Evolutionary conservation across 331 rosid genomes (phyloP), one percentile per base, ranked within the genome.

Genomic region (Saraca asoca): DNA sequence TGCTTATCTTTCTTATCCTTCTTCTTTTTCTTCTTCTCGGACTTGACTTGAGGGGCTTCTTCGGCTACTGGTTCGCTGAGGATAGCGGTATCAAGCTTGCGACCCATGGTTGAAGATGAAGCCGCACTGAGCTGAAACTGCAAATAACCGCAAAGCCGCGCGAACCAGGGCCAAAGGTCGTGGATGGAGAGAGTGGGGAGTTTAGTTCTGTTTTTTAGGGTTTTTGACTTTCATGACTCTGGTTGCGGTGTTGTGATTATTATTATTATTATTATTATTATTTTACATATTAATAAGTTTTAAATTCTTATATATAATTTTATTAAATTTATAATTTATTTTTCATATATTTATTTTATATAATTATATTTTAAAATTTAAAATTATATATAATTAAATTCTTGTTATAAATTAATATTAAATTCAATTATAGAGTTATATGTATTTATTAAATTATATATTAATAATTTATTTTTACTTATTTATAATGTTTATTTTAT

Each of bases 1-100:
- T 64, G 76, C 5, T 60, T 56, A 8, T 58, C 71, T 68, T 73
- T 69, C 57, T 50, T 66, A 20, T 73, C 72, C 74, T 78, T 83
- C 37, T 75, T 85, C 66, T 77, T 79, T 15, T 75, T 85, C 81
- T 75, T 86, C 80, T 81, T 81, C 63, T 83, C 85, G 43, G 83
- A 50, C 12, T 78, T 71, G 55, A 54, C 31, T 11, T 46, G 33
- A 7, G 55, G 68, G 48, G 42, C n/a, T 64, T 68, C 72, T 18
- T 50, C 76, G 79, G 78, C 81, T 39, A 69, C 85, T 65, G 85
- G 78, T 53, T 82, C 85, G 72, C 33, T 35, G 50, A 43, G 10
- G 14, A 6, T 10, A 45, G 82, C 52, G 65, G 64, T 39, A 51
- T 74, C 89, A 83, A 79, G 85, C 35, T 80, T 92, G 13, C 85